phyloP scores from a whole-genome alignment of 352 stramenopile genomes.

The Thraustochytrium sp. region DNA sequence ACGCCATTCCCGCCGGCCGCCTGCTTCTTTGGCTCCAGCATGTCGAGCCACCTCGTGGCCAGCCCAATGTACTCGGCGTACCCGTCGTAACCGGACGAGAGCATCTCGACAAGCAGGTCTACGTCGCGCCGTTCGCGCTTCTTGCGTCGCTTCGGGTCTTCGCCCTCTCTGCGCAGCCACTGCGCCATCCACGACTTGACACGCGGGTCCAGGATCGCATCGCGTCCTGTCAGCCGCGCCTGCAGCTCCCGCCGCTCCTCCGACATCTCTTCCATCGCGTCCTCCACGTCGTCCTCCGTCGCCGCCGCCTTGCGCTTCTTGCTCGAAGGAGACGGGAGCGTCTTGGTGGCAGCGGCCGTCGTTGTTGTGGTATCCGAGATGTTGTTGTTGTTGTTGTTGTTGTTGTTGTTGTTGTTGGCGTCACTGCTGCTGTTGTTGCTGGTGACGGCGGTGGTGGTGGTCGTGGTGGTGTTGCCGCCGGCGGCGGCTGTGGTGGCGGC shows the following conservation, averaged over 20 bases:
- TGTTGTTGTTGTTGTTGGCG: too few species aligned
- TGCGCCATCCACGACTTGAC: conserved; percentile 31
- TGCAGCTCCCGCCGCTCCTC: conserved; percentile 8
- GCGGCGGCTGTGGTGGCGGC: background rate
- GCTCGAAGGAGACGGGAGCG: background rate
- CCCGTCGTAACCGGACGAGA: conserved; percentile 21
- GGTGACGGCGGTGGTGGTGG: too few species aligned
- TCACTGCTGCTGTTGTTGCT: background rate
- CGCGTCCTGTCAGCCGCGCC: background rate
- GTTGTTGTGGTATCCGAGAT: background rate
- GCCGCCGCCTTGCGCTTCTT: background rate
- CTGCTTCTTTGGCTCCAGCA: background rate
- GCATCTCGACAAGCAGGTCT: conserved; percentile 16
- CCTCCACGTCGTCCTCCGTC: conserved; percentile 10
- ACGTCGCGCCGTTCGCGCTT: background rate
- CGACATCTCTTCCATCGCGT: conserved; percentile 11
- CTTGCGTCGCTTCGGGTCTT: background rate
- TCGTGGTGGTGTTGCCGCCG: background rate
- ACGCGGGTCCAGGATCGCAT: conserved; percentile 32
- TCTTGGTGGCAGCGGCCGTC: background rate
- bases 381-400: background rate
- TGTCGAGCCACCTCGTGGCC: background rate
- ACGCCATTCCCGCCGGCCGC: background rate
- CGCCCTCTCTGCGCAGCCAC: background rate
- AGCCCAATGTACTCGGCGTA: conserved; percentile 32